phyloP scores from a whole-genome alignment of 495 filamentous ascomycete species.

The Podospora tetraspora region DNA sequence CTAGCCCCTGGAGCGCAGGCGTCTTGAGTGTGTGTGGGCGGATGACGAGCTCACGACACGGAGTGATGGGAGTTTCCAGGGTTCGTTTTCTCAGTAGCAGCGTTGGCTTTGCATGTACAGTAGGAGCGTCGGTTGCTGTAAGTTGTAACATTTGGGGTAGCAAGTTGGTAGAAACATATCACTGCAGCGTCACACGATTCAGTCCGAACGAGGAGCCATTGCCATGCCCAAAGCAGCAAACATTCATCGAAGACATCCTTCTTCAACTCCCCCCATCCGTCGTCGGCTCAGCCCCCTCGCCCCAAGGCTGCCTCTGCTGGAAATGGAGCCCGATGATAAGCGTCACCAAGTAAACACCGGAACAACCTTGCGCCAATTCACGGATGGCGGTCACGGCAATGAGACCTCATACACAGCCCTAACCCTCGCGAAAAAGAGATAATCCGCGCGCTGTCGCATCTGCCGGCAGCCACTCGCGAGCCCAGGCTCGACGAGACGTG shows the following conservation, averaged over 20 bases:
- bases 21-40: no score
- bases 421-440: not conserved
- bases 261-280: not conserved
- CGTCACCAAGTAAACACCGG: not conserved
- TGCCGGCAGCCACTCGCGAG: not conserved
- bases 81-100: not conserved
- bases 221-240: not conserved
- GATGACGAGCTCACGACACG: not conserved
- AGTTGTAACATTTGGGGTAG: not conserved
- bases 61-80: not conserved
- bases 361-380: not conserved
- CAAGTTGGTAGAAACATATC: not conserved
- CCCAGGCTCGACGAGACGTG: constrained; percentile 3
- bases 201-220: not conserved
- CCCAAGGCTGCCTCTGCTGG: not conserved
- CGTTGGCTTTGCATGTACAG: not conserved
- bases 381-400: not conserved
- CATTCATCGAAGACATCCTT: not conserved
- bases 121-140: not conserved
- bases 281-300: not conserved
- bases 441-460: not conserved
- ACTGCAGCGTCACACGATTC: not conserved
- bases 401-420: not conserved
- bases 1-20: no score
- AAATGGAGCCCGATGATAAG: not conserved